phyloP scores from a whole-genome alignment of 345 rosid genomes.

The Brassica napus region DNA sequence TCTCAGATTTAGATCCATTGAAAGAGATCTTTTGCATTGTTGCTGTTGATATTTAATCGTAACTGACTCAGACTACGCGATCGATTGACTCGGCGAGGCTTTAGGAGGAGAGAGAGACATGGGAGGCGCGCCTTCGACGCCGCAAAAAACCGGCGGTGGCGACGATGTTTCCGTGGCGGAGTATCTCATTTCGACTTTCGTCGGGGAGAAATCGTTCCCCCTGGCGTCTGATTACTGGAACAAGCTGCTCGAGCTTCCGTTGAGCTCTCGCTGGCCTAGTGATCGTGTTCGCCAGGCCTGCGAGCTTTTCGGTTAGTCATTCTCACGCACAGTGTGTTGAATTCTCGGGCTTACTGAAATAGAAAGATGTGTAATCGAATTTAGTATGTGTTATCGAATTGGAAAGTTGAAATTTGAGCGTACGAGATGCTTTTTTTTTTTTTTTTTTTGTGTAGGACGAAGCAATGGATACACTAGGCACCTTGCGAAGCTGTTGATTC shows the following conservation, averaged over 20 bases:
- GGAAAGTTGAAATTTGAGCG: conserved; percentile 4
- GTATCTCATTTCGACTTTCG: conserved; percentile 71
- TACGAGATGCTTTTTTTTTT: not conserved
- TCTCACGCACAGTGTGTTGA: not conserved
- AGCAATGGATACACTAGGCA: conserved; percentile 80
- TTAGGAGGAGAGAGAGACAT: conserved; percentile 33
- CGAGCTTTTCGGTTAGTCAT: conserved; percentile 65
- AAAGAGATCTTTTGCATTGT: conserved; percentile 19
- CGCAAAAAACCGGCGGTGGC: conserved; percentile 47
- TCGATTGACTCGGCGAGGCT: conserved; percentile 45
- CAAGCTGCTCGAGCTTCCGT: conserved; percentile 85
- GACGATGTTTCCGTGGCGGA: conserved; percentile 59
- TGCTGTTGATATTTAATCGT: conserved; percentile 38
- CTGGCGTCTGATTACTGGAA: conserved; percentile 91
- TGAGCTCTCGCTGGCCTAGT: conserved; percentile 67
- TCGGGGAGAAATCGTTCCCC: conserved; percentile 93
- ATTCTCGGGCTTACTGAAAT: not conserved
- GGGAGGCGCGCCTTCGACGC: conserved; percentile 95
- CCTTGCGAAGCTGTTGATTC: conserved; percentile 84
- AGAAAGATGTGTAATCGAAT: not conserved
- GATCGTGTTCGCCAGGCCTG: conserved; percentile 72
- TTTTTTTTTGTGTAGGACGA: conserved; percentile 51
- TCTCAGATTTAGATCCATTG: conserved; percentile 38
- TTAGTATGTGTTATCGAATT: not conserved
- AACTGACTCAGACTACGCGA: conserved; percentile 31